These are phyloP conservation scores for Graphilbum fragrans DNA, from an alignment of 2,329 filamentous ascomycete species.

Conservation along the genomic window DNA sequence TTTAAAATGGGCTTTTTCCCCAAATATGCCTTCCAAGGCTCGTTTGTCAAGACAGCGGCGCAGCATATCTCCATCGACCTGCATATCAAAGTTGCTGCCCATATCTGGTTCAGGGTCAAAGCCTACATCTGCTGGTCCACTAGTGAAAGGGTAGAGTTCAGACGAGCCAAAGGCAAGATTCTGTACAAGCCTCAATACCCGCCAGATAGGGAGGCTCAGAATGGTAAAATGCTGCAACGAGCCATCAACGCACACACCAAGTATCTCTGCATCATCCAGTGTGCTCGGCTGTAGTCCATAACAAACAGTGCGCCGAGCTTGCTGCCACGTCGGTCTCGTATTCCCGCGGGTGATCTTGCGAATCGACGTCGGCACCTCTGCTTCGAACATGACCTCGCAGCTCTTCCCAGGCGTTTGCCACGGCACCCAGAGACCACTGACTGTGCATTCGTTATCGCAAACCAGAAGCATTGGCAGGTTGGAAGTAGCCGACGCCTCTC, in stretches of 20 bases:
- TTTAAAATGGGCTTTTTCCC: conserved; percentile 17
- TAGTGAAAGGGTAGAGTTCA: conserved; percentile 35
- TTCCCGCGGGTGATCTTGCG: conserved; percentile 40
- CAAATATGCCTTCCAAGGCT: conserved; percentile 30
- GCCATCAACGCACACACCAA: conserved; percentile 60
- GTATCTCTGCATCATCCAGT: conserved; percentile 34
- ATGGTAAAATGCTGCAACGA: conserved; percentile 58
- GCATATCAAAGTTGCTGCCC: conserved; percentile 36
- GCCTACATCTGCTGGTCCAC: conserved; percentile 14
- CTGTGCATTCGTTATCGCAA: conserved; percentile 31
- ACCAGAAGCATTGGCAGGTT: conserved; percentile 31
- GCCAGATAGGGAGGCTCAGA: conserved; percentile 49
- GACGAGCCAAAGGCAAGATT: conserved; percentile 44
- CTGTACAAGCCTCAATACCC: conserved; percentile 61
- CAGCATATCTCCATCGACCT: conserved; percentile 57
- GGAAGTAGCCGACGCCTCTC: conserved; percentile 11
- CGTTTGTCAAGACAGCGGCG: conserved; percentile 36
- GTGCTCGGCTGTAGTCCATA: conserved; percentile 32
- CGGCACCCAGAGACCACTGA: conserved; percentile 40
- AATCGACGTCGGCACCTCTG: conserved; percentile 41
- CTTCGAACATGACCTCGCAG: conserved; percentile 40
- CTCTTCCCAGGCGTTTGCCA: conserved; percentile 26
- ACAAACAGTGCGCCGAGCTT: conserved; percentile 18
- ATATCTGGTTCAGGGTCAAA: conserved; percentile 20
- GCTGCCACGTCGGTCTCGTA: conserved; percentile 40